Evolutionary conservation across 805 yeast genomes (phyloP).

Genomic region (Cyberlindnera mycetangii): DNA sequence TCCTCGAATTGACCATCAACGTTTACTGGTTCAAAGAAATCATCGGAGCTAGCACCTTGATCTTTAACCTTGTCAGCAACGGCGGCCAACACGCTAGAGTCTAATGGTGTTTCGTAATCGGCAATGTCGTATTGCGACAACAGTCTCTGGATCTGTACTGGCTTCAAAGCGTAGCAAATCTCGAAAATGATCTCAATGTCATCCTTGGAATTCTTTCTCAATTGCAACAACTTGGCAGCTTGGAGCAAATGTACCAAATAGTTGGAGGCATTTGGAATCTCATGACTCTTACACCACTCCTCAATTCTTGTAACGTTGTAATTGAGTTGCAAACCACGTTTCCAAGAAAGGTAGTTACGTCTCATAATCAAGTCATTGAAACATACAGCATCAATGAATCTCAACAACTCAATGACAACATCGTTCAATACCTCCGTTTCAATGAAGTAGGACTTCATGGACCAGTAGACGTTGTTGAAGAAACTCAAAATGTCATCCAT

Average conservation of each 20-base stretch:
- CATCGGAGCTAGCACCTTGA: conserved; percentile 52
- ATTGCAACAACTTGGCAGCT: conserved; percentile 88
- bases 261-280: conserved; percentile 80
- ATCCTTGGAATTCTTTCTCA: conserved; percentile 82
- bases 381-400: conserved; percentile 87
- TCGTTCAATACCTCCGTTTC: conserved; percentile 82
- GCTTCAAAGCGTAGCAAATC: conserved; percentile 89
- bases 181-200: conserved; percentile 92
- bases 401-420: conserved; percentile 77
- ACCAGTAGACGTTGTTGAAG: conserved; percentile 87
- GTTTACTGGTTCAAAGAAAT: conserved; percentile 67
- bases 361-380: conserved; percentile 95
- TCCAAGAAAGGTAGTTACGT: conserved; percentile 93
- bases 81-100: conserved; percentile 72
- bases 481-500: conserved; percentile 94
- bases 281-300: conserved; percentile 97
- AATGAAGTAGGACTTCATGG: conserved; percentile 86
- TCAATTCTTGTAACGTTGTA: conserved; percentile 94
- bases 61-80: conserved; percentile 78
- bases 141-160: conserved; percentile 92
- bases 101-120: conserved; percentile 91
- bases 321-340: conserved; percentile 93
- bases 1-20: conserved; percentile 77
- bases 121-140: conserved; percentile 87
- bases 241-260: conserved; percentile 85